Percentiles rank a stretch among this genome's conserved stretches.
These are phyloP conservation scores for Cystobasidium sp. DNA, from an alignment of 1,284 basidiomycete species.

Conservation along the genomic window DNA sequence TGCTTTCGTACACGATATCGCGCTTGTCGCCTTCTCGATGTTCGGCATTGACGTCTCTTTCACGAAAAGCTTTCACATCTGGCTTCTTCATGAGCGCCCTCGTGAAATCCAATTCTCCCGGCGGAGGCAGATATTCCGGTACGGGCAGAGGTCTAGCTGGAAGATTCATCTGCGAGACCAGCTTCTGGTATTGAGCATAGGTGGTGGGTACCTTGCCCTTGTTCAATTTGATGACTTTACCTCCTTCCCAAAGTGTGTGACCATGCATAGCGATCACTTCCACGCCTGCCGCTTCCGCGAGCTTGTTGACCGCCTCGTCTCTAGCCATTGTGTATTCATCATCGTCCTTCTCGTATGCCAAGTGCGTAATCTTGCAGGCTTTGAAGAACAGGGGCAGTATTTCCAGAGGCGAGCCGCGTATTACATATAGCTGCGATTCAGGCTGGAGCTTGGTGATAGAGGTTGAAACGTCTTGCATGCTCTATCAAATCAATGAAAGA, in stretches of 20 bases:
- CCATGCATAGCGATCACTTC: constrained; percentile 57
- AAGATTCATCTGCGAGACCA: constrained; percentile 61
- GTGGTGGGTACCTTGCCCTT: constrained; percentile 64
- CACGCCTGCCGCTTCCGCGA: constrained; percentile 55
- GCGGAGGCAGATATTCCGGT: constrained; percentile 54
- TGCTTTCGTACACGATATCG: constrained; percentile 52
- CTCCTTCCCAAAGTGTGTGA: constrained; percentile 59
- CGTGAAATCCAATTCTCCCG: constrained; percentile 52
- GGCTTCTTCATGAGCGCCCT: constrained; percentile 40
- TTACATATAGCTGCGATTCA: constrained; percentile 60
- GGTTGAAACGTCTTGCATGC: constrained; percentile 58
- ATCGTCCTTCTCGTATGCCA: constrained; percentile 46
- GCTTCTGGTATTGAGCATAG: constrained; percentile 71
- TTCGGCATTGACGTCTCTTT: constrained; percentile 55
- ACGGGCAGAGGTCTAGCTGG: constrained; percentile 47
- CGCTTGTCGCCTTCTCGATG: constrained; percentile 47
- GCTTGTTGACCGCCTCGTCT: constrained; percentile 52
- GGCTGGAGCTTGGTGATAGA: constrained; percentile 58
- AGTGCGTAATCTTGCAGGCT: constrained; percentile 60
- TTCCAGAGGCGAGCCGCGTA: constrained; percentile 61
- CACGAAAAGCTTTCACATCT: constrained; percentile 38
- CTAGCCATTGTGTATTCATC: constrained; percentile 53
- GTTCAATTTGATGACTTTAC: constrained; percentile 46
- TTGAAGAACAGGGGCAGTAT: constrained; percentile 60
- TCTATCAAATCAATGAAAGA: constrained; percentile 2